These are phyloP conservation scores for Crataegus laevigata DNA, from an alignment of 306 rosid genomes.

Conservation along the genomic window DNA sequence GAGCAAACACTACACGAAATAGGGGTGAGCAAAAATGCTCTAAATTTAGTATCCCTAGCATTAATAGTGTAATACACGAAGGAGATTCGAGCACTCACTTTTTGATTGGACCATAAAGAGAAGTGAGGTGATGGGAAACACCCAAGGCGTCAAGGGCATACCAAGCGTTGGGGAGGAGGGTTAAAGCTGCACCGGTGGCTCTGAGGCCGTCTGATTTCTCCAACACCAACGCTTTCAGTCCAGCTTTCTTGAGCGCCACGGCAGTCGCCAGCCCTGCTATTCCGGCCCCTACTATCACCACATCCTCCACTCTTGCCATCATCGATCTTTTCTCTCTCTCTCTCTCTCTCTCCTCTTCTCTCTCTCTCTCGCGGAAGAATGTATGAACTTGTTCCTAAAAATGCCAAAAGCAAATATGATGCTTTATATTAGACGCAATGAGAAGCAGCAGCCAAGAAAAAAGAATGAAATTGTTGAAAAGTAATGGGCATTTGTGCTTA, in stretches of 20 bases:
- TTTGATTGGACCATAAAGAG: neutral
- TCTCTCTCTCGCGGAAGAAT: neutral
- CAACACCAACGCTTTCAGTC: slow-evolving; percentile 8
- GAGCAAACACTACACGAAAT: no score
- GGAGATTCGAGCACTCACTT: neutral
- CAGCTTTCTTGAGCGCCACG: slow-evolving; percentile 12
- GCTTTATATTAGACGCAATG: no score
- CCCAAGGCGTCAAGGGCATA: slow-evolving; percentile 5
- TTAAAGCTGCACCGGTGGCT: neutral
- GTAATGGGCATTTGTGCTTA: no score
- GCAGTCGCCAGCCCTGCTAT: slow-evolving; percentile 17
- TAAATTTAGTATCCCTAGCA: no score
- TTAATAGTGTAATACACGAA: no score
- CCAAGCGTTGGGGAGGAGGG: slow-evolving; percentile 13
- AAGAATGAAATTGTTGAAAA: no score
- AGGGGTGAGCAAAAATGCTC: no score
- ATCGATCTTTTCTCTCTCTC: neutral
- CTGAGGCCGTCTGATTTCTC: slow-evolving; percentile 2
- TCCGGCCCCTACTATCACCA: slow-evolving; percentile 12
- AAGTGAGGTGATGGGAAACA: slow-evolving; percentile 1
- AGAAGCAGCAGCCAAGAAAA: no score
- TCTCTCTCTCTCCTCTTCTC: neutral
- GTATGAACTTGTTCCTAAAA: no score
- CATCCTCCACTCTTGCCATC: neutral
- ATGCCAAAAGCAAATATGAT: no score